Base-by-base conservation (phyloP, 2,329 filamentous ascomycete genomes). In the Exserohilum turcica region DNA sequence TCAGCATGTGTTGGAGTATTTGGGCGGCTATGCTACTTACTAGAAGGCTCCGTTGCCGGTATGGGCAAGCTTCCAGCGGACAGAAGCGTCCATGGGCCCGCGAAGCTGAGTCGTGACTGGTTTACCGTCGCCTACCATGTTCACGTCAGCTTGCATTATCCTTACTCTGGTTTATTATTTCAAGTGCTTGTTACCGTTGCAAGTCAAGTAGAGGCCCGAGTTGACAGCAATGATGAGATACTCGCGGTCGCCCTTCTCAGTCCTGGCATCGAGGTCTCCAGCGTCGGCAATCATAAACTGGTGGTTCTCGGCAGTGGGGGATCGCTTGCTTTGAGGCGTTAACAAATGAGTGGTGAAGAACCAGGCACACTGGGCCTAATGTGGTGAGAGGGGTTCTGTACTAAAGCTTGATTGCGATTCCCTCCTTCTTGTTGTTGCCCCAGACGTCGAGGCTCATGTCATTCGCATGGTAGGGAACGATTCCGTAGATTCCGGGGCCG, bases 161-260 rank as follows among this genome's bases (percentile, higher is more conserved):
- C 28, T 29, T 29, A 10, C 8, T 16, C 10, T n/a, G 16, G 9
- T 7, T n/a, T 10, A n/a, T n/a, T n/a, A 2, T 10, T 2, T 4
- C 16, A 15, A 12, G 8, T 15, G 13, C 5, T 16, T 36, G 3
- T 21, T 52, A 52, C 48, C 29, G 2, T 21, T 10, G 6, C 16
- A 18, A 6, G 35, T 21, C 5, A 52, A 5, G n/a, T 48, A 52
- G 24, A 52, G 37, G 6, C 49, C 49, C 12, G 49, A 52, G 16
- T 42, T 36, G 3, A 3, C 49, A 6, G 36, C 16, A 12, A 52
- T 52, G 43, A 52, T 52, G 31, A 47, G 37, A 15, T 48, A 48
- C 39, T 48, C 49, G 27, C 39, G 47, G 39, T 49, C 47, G 6
- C 47, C 47, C 15, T 29, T 43, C 33, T 49, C 47, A 21, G 47